These are phyloP conservation scores for Beauveria sp. DNA, from an alignment of 2,329 filamentous ascomycete species.

Conservation along the genomic window DNA sequence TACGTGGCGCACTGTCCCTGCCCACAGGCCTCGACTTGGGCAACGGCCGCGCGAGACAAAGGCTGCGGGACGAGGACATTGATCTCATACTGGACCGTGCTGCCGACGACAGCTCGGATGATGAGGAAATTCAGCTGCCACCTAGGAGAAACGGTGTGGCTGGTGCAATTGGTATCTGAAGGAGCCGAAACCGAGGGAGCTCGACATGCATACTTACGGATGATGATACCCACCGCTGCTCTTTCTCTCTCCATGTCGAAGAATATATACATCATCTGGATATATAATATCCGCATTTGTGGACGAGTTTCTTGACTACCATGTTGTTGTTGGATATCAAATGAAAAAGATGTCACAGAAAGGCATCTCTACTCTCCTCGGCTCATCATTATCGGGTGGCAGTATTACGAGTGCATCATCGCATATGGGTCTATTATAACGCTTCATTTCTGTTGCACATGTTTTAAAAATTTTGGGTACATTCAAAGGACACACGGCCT, in stretches of 20 bases:
- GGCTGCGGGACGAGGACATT: conserved; percentile 47
- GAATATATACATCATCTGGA: neutral
- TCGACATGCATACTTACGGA: neutral
- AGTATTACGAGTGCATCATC: neutral
- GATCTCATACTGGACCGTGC: conserved; percentile 50
- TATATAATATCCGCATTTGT: neutral
- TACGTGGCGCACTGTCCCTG: conserved; percentile 37
- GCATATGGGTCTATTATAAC: neutral
- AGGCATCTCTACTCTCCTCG: neutral
- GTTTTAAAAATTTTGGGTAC: neutral
- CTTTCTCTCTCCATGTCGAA: conserved; percentile 16
- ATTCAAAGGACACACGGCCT: neutral
- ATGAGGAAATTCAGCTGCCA: conserved; percentile 48
- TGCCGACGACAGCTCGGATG: conserved; percentile 47
- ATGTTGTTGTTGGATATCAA: conserved; percentile 1
- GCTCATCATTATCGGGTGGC: neutral
- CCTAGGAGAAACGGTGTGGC: conserved; percentile 20
- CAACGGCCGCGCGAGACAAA: conserved; percentile 28
- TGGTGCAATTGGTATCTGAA: conserved; percentile 14
- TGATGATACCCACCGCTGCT: neutral
- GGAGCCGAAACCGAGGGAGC: neutral
- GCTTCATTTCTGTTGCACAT: neutral
- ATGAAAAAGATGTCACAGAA: neutral
- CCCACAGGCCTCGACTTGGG: conserved; percentile 39
- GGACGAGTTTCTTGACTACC: neutral